Conservation (phyloP, 345 rosid species). For the Corchorus olitorius region DNA sequence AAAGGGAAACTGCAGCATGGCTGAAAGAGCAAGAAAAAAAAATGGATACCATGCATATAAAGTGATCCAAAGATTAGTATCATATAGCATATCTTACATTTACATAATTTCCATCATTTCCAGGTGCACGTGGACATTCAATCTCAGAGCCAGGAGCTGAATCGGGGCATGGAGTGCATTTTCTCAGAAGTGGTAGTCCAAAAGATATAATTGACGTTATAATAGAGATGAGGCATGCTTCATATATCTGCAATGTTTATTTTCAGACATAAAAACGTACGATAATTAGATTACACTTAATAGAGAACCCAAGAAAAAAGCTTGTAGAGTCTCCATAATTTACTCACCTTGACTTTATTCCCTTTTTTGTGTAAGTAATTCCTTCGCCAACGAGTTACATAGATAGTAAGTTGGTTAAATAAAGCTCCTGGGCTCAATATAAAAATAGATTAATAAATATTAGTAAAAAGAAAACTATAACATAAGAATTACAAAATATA, state of each 20-base stretch:
- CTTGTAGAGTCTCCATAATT: conserved; percentile 4
- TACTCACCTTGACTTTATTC: conserved; percentile 72
- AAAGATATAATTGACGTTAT: conserved; percentile 87
- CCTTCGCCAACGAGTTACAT: conserved; percentile 83
- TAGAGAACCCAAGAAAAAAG: neutral
- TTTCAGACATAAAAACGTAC: neutral
- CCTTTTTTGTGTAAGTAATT: conserved; percentile 89
- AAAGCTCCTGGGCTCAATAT: conserved; percentile 66
- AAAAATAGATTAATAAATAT: conserved; percentile 22
- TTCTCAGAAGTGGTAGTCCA: conserved; percentile 87
- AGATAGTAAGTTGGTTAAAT: conserved; percentile 89
- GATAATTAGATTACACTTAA: too few relatives aligned
- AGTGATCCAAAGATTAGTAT: conserved; percentile 11
- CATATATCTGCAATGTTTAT: conserved; percentile 64
- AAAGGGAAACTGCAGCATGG: neutral
- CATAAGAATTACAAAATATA: neutral
- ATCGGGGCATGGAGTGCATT: conserved; percentile 91
- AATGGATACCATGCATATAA: neutral
- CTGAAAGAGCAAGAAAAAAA: neutral
- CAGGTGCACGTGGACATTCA: conserved; percentile 90
- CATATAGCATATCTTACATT: conserved; percentile 56
- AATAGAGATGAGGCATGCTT: conserved; percentile 92
- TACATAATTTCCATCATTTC: conserved; percentile 94
- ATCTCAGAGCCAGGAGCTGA: conserved; percentile 68
- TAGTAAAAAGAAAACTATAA: neutral